Conservation (phyloP, 371 early-diverging fungal species). For the Dinochytrium kinnereticum region DNA sequence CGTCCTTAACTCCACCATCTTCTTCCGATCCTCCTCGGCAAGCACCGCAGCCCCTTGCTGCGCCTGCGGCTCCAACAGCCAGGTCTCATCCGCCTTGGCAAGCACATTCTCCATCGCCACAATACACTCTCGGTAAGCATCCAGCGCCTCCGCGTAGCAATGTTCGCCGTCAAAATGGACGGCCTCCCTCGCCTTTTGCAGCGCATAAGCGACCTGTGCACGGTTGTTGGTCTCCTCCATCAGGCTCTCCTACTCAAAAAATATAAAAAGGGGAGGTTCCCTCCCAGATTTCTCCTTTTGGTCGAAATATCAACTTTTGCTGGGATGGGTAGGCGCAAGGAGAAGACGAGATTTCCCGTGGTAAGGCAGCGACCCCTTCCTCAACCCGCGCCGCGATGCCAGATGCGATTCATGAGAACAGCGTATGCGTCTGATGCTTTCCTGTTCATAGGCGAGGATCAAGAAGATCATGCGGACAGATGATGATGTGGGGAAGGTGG, state of each 20-base stretch:
- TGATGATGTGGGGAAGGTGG: conserved; percentile 99
- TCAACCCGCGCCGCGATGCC: background rate
- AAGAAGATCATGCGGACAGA: conserved; percentile 99
- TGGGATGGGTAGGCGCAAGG: conserved; percentile 9
- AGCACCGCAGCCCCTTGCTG: background rate
- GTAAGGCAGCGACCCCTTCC: background rate
- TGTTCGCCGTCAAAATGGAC: conserved; percentile 28
- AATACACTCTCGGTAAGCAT: conserved; percentile 39
- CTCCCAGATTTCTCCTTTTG: background rate
- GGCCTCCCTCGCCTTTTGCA: conserved; percentile 26
- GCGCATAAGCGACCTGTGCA: conserved; percentile 24
- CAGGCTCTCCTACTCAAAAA: too few relatives aligned
- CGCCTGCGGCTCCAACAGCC: conserved; percentile 6
- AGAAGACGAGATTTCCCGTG: conserved; percentile 10
- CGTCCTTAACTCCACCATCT: conserved; percentile 34
- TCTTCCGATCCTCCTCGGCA: background rate
- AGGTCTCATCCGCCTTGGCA: conserved; percentile 28
- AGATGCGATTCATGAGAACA: background rate
- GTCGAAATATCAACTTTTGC: background rate
- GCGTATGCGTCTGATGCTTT: too few relatives aligned
- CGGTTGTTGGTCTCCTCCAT: background rate
- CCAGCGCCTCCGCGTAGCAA: conserved; percentile 30
- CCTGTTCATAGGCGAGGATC: conserved; percentile 86
- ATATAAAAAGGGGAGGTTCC: background rate
- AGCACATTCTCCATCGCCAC: conserved; percentile 30